These are phyloP conservation scores for Forsythia viridissima DNA, from an alignment of 257 asterid genomes.

Conservation along the genomic window DNA sequence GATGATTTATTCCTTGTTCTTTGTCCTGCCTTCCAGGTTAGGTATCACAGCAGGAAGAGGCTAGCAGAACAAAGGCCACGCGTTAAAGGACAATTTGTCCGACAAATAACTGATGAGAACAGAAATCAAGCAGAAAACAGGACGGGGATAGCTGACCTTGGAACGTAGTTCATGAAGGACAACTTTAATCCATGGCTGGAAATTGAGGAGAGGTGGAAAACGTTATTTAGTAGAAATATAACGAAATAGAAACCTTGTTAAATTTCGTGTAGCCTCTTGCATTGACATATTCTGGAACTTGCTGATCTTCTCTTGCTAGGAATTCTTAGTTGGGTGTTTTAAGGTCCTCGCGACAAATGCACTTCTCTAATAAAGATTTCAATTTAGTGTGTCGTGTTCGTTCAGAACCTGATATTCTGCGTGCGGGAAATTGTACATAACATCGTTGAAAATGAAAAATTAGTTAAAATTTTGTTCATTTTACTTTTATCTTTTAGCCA, in stretches of 20 bases:
- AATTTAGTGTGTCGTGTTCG: constrained; percentile 10
- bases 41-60: constrained; percentile 52
- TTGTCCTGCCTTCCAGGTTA: constrained; percentile 31
- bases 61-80: constrained; percentile 61
- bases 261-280: background rate
- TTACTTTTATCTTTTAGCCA: too few species aligned
- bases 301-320: background rate
- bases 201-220: background rate
- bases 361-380: constrained; percentile 21
- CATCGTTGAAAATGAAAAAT: too few species aligned
- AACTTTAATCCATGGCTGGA: background rate
- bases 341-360: too few species aligned
- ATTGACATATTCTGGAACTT: background rate
- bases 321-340: too few species aligned
- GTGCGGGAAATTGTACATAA: background rate
- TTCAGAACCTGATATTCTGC: background rate
- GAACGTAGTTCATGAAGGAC: background rate
- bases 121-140: constrained; percentile 21
- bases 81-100: constrained; percentile 50
- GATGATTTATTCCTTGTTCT: background rate
- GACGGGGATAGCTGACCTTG: constrained; percentile 29
- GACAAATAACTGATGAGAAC: constrained; percentile 31
- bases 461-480: too few species aligned
- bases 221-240: background rate
- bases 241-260: background rate